Conservation (phyloP, 345 rosid genomes). For the Erucastrum elatum region DNA sequence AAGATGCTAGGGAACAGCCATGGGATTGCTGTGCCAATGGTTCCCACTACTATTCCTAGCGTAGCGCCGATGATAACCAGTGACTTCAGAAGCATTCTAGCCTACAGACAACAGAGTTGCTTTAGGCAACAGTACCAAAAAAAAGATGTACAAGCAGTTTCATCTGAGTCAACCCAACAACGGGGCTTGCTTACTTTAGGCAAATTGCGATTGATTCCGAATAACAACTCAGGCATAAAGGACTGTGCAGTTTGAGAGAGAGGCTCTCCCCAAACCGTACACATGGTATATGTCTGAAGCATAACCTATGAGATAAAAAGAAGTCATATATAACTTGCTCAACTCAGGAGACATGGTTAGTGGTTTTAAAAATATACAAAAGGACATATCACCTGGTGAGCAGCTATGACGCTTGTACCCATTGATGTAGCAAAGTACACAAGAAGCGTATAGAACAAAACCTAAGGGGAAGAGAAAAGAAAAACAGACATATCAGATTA, state of each 20-base stretch:
- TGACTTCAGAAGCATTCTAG: constrained; percentile 76
- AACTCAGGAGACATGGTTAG: constrained; percentile 8
- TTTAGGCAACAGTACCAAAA: constrained; percentile 10
- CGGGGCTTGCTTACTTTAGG: constrained; percentile 48
- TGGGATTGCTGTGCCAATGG: constrained; percentile 63
- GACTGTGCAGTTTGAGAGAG: constrained; percentile 96
- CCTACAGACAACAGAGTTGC: constrained; percentile 45
- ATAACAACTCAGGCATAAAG: constrained; percentile 84
- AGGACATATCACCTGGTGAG: constrained; percentile 73
- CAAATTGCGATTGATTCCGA: constrained; percentile 63
- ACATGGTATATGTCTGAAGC: constrained; percentile 68
- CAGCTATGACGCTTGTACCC: constrained; percentile 78
- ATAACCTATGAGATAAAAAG: constrained; percentile 51
- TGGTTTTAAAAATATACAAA: background rate
- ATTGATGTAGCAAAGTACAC: constrained; percentile 84
- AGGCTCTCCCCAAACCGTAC: constrained; percentile 81
- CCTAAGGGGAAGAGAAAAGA: constrained; percentile 41
- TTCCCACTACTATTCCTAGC: constrained; percentile 58
- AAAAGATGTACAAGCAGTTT: background rate
- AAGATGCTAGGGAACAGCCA: constrained; percentile 70
- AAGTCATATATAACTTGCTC: constrained; percentile 7
- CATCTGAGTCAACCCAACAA: background rate
- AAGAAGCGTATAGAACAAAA: constrained; percentile 71
- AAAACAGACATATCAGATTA: constrained; percentile 30
- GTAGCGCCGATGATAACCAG: constrained; percentile 66